Base-by-base conservation (phyloP, 345 rosid species). In the Eucalyptus cloeziana region DNA sequence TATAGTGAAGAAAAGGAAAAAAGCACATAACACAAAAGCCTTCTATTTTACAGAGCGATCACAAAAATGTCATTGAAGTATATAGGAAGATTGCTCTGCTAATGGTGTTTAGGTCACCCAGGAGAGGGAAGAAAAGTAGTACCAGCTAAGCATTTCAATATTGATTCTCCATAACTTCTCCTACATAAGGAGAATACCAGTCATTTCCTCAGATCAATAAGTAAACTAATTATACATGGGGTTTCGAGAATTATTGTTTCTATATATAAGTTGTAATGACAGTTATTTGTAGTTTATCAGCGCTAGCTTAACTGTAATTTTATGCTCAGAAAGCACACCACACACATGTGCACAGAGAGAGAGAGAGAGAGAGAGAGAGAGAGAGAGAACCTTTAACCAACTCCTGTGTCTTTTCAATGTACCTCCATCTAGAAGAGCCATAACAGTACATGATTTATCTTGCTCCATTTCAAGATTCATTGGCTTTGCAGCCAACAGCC, bases 341-440 rank as follows among this genome's bases (percentile, higher is more conserved):
- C 45, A 71, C 21, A 71, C 14, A 21, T 71, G 81, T 13, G 3
- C 13, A 2, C 9, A 11, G 14, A 67, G 47, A 33, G 50, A 6
- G 19, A 67, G 88, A n/a, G 62, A 86, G 64, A 21, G 54, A 62
- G 45, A 67, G 24, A 51, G 87, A 83, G 37, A 88, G 54, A 52
- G 25, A 13, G 58, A 71, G 81, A 56, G 64, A 30, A 96, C 98
- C 99, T 96, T 97, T 76, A 96, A 91, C 99, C 99, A 97, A 94
- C 95, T 96, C 92, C 92, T 96, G 49, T 97, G 99, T 90, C 99
- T 95, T 93, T 89, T 92, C 90, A 97, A 91, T 94, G 92, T 94
- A 60, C 97, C 96, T 90, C 99, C 99, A 89, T 97, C 99, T 89
- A 96, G 91, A 88, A 97, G 98, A 51, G 99, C 97, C 99, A 95